Base-by-base conservation (phyloP, 176 grass and related monocot species). In the Oryza nivara region DNA sequence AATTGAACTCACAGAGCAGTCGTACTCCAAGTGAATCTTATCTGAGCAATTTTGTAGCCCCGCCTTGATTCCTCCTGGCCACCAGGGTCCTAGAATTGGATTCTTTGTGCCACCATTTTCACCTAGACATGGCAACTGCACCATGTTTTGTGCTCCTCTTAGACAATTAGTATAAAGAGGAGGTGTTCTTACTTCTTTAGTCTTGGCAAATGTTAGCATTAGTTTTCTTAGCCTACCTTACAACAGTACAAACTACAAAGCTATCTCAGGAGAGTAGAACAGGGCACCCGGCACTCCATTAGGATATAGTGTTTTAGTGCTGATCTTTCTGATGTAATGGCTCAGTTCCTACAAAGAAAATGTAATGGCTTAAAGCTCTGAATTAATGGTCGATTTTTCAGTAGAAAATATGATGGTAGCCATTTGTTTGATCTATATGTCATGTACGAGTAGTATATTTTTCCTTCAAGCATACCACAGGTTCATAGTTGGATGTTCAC, bases 1-100 rank as follows among this genome's bases (percentile, higher is more conserved):
- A 65, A 52, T 20, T 89, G 9, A 81, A 81, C 32, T 72, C 77
- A 1, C 4, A 83, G 72, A 81, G 65, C 77, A 89, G 65, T 52
- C 30, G 70, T 80, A 2, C 22, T 43, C 30, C 63, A 11, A 70
- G 32, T 22, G 64, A 68, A 75, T 40, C 40, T 0, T 23, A 11
- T 51, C 32, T 41, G 6, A 58, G 11, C 22, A 89, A 40, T 51
- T 11, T 32, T 32, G 3, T 65, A 65, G 16, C 52, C 45, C 30
- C 81, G 47, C 68, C 51, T 30, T 76, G 71, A 81, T 80, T 20
- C 58, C 8, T 56, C 9, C 9, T 51, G 41, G 49, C 36, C 28
- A 25, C 4, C 30, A 36, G 19, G 2, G 11, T 47, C 6, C 43
- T 38, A 69, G 71, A 20, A 3, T 30, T 36, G 61, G 70, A 67